Conservation (phyloP, 495 filamentous ascomycete genomes). For the Trichoderma reesei region DNA sequence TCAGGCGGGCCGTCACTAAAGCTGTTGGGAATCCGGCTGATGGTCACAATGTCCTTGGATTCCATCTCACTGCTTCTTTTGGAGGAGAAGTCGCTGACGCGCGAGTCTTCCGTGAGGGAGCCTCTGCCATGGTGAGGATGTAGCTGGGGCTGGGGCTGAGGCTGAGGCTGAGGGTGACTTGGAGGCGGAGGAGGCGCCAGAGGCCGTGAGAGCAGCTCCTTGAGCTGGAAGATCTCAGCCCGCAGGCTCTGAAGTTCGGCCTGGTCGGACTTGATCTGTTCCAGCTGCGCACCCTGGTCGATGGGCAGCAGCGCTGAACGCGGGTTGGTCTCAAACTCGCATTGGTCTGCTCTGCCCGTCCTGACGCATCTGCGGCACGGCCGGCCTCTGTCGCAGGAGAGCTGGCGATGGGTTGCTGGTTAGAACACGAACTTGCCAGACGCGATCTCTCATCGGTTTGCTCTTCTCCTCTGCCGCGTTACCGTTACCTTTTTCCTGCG, state of each 20-base stretch:
- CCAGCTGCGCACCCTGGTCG: not conserved
- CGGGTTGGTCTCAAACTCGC: slow-evolving; percentile 16
- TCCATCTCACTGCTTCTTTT: not conserved
- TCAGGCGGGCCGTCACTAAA: slow-evolving; percentile 8
- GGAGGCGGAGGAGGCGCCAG: too few relatives aligned
- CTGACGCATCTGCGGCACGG: slow-evolving; percentile 21
- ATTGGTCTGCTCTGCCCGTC: slow-evolving; percentile 16
- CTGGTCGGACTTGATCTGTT: slow-evolving; percentile 13
- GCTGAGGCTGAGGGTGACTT: too few relatives aligned
- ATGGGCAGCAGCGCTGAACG: not conserved
- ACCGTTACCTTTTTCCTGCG: slow-evolving; percentile 19
- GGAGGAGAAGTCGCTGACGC: not conserved
- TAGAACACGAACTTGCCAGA: not conserved
- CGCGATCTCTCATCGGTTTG: not conserved
- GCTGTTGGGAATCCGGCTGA: not conserved
- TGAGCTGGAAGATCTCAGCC: slow-evolving; percentile 9
- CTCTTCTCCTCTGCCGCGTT: too few relatives aligned
- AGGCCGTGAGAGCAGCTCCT: slow-evolving; percentile 12
- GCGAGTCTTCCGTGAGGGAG: not conserved
- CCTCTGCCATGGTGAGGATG: not conserved
- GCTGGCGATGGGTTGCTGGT: slow-evolving; percentile 6
- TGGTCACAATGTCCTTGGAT: not conserved
- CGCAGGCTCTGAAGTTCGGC: slow-evolving; percentile 8
- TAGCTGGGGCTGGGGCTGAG: too few relatives aligned
- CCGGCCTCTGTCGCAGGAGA: slow-evolving; percentile 19